Evolutionary conservation across 2,329 filamentous ascomycete species (phyloP).

Genomic region (Nigrograna mackinnonii): DNA sequence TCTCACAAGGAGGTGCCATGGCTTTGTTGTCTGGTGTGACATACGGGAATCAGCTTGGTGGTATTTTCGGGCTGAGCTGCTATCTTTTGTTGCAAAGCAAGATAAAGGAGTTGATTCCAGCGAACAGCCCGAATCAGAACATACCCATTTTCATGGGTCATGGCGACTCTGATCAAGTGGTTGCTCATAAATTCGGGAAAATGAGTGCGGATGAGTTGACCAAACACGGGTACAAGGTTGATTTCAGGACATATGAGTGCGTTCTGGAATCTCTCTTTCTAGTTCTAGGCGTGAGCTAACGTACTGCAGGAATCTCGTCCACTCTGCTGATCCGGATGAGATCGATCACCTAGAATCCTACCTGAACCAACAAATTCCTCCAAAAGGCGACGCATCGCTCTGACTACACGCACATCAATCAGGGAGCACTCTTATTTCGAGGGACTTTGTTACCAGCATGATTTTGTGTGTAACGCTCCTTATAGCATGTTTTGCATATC

Average conservation of each 20-base stretch:
- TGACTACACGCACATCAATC: too few relatives aligned
- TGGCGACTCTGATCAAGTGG: slow-evolving; percentile 75
- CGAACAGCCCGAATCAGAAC: slow-evolving; percentile 64
- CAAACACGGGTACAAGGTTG: slow-evolving; percentile 71
- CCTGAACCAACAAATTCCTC: slow-evolving; percentile 56
- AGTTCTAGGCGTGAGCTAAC: too few relatives aligned
- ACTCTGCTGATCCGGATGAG: slow-evolving; percentile 77
- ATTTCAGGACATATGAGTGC: slow-evolving; percentile 76
- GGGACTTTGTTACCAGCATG: slow-evolving; percentile 18
- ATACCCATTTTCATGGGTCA: slow-evolving; percentile 91
- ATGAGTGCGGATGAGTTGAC: slow-evolving; percentile 69
- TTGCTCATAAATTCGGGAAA: slow-evolving; percentile 70
- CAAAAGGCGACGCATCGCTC: slow-evolving; percentile 44
- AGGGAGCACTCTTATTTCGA: background rate
- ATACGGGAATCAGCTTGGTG: slow-evolving; percentile 73
- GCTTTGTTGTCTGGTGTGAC: slow-evolving; percentile 81
- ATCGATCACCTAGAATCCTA: slow-evolving; percentile 78
- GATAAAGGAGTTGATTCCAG: slow-evolving; percentile 53
- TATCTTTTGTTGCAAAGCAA: slow-evolving; percentile 76
- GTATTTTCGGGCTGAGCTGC: slow-evolving; percentile 82
- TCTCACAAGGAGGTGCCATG: slow-evolving; percentile 87
- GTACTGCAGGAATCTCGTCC: slow-evolving; percentile 65
- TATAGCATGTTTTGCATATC: slow-evolving; percentile 30
- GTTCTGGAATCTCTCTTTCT: slow-evolving; percentile 34
- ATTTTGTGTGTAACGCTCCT: slow-evolving; percentile 25